Base-by-base conservation (phyloP, 805 yeast genomes). In the Dipodascus geniculatus region DNA sequence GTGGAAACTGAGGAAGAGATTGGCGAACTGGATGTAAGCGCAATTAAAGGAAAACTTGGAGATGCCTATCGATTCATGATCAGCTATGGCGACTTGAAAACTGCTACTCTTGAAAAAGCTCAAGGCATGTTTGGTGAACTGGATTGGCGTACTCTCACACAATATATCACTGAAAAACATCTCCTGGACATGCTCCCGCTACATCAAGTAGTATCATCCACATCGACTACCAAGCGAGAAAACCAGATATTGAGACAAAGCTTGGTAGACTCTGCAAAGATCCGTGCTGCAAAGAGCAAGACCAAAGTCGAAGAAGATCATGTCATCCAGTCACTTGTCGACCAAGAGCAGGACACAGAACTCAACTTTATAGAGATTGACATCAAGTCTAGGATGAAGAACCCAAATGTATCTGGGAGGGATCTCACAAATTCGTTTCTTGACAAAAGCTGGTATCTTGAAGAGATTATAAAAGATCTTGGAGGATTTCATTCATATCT, bases 391-490 rank as follows among this genome's bases (percentile, higher is more conserved):
- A 66, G 73, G 0, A 64, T 71, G 48, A 63, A 74, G 14, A 68
- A 69, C 0, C 67, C 69, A 14, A 66, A 71, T 2, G 31, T 47
- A 20, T 61, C 66, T 1, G 67, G 71, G 0, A 67, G 68, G 2
- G 73, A 74, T 50, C 64, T 73, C 22, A 82, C 86, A 24, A 61
- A 66, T 3, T 80, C 78, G 55, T 76, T 75, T 16, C 56, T 78
- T 17, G 91, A 86, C 63, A 78, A 80, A 58, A 71, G 85, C 1
- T 79, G 86, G 82, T 80, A 78, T 59, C 60, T 83, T 14, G 59
- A 66, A 19, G 57, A 70, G 35, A 61, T 77, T 4, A 51, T 74
- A 6, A 35, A 67, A 16, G 50, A 57, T 1, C 47, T 14, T 47
- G 69, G 69, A 22, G 72, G 63, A 52, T 58, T 48, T 19, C 62